Percentiles rank a stretch among this genome's conserved stretches.
phyloP scores from a whole-genome alignment of 2,329 filamentous ascomycete genomes.

The Xenosphaeropsis pyriputrescens region DNA sequence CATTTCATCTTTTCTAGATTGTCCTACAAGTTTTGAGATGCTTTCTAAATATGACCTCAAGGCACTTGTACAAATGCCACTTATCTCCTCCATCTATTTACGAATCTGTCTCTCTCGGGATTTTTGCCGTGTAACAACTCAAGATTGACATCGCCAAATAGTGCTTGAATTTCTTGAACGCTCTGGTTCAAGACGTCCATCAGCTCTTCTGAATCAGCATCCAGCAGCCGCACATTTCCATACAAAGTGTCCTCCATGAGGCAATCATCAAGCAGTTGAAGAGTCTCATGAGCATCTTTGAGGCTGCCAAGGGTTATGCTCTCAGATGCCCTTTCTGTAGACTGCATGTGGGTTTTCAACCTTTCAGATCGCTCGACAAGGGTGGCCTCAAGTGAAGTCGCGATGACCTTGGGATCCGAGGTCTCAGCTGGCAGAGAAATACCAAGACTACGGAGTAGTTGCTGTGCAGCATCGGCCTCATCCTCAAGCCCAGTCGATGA shows the following conservation, averaged over 20 bases:
- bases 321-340: conserved; percentile 36
- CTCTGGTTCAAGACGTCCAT: conserved; percentile 22
- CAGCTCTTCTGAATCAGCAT: conserved; percentile 35
- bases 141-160: conserved; percentile 19
- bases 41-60: too few species aligned
- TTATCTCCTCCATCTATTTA: conserved; percentile 23
- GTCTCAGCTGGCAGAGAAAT: conserved; percentile 21
- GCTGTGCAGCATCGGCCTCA: conserved; percentile 17
- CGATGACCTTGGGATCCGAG: conserved; percentile 10
- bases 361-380: conserved; percentile 25
- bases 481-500: conserved; percentile 23
- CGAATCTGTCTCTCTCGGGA: conserved; percentile 32
- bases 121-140: conserved; percentile 24
- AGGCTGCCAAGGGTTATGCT: conserved; percentile 24
- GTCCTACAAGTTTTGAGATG: too few species aligned
- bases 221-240: conserved; percentile 30
- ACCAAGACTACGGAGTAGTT: conserved; percentile 32
- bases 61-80: too few species aligned
- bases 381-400: conserved; percentile 12
- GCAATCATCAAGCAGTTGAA: conserved; percentile 34
- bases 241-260: conserved; percentile 37
- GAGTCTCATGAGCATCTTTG: conserved; percentile 29
- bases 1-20: too few species aligned
- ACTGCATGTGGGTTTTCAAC: conserved; percentile 25
- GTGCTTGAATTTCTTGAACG: conserved; percentile 21